Conservation (phyloP, 768 basidiomycete genomes). For the Pisolithus tinctorius region DNA sequence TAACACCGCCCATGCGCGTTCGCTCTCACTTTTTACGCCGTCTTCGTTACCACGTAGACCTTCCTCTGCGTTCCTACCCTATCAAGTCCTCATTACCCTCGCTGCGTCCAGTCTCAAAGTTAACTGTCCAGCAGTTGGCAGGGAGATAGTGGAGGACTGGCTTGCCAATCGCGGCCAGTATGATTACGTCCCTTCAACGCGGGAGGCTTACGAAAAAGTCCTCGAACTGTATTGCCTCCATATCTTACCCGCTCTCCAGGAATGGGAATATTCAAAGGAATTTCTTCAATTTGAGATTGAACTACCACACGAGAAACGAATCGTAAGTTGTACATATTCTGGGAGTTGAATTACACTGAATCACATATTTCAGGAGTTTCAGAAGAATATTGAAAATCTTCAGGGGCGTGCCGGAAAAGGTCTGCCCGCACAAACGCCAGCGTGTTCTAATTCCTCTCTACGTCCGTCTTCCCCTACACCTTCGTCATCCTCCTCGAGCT, state of each 20-base stretch:
- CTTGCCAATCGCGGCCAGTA: conserved; percentile 49
- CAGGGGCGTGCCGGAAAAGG: conserved; percentile 32
- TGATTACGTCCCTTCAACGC: conserved; percentile 23
- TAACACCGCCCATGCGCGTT: conserved; percentile 52
- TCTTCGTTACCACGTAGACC: conserved; percentile 30
- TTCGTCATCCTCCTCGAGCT: conserved; percentile 52
- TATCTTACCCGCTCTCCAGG: conserved; percentile 61
- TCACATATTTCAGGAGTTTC: neutral
- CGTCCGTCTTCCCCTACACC: conserved; percentile 42
- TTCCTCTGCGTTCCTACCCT: conserved; percentile 54
- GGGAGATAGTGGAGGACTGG: conserved; percentile 75
- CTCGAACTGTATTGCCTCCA: conserved; percentile 72
- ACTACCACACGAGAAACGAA: conserved; percentile 40
- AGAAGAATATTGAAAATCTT: conserved; percentile 28
- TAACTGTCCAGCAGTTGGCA: conserved; percentile 51
- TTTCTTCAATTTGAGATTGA: conserved; percentile 72
- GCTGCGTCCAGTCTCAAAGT: conserved; percentile 65
- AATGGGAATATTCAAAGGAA: conserved; percentile 77
- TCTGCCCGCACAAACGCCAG: conserved; percentile 10
- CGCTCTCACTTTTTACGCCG: conserved; percentile 63
- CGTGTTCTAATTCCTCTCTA: conserved; percentile 18
- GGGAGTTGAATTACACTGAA: conserved; percentile 4
- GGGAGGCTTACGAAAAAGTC: conserved; percentile 64
- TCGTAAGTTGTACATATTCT: conserved; percentile 34
- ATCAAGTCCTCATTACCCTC: conserved; percentile 63